Percentiles rank a stretch among this genome's conserved stretches.
Conservation (phyloP, 2,329 filamentous ascomycete genomes). For the Sporothrix inflata region DNA sequence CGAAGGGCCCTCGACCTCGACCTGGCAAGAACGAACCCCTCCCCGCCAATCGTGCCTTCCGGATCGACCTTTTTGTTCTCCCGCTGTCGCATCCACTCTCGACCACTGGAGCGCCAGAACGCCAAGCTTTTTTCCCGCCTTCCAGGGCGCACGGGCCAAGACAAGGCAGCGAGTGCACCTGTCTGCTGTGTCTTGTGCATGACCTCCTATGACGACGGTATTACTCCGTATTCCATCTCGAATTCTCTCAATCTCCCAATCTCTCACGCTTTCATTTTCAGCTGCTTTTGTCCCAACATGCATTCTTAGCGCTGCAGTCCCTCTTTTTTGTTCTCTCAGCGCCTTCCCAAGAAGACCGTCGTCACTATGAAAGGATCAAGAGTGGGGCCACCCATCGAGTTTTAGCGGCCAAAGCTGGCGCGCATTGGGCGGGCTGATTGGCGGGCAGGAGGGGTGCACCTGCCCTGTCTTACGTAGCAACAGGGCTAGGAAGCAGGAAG, state of each 20-base stretch:
- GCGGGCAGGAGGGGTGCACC: not conserved
- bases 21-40: not conserved
- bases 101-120: not conserved
- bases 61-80: not conserved
- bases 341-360: not conserved
- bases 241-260: not conserved
- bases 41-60: not conserved
- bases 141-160: not conserved
- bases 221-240: not conserved
- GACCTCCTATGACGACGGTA: too few relatives aligned
- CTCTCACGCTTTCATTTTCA: constrained; percentile 24
- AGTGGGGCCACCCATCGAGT: not conserved
- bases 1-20: not conserved
- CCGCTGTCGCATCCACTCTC: not conserved
- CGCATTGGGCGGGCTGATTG: not conserved
- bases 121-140: constrained; percentile 10
- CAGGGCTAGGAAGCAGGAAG: not conserved
- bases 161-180: not conserved
- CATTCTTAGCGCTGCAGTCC: not conserved
- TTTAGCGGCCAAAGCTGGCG: constrained; percentile 2
- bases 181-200: too few relatives aligned
- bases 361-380: not conserved
- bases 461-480: constrained; percentile 18
- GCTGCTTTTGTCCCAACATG: constrained; percentile 25
- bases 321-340: not conserved